These are phyloP conservation scores for Acanthamoeba polyphaga DNA, from an alignment of 208 protist species.

Conservation along the genomic window DNA sequence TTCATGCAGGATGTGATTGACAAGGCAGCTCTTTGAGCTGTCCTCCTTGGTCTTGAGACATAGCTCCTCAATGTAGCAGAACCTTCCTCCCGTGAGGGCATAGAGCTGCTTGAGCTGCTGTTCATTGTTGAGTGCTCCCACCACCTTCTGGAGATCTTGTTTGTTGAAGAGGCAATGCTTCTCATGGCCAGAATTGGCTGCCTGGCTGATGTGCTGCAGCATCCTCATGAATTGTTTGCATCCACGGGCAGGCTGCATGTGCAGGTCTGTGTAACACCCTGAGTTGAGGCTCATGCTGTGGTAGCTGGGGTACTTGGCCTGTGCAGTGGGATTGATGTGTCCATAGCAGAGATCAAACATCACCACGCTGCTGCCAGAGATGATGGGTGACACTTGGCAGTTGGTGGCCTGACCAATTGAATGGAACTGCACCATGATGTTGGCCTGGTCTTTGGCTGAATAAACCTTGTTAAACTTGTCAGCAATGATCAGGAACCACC, in stretches of 20 bases:
- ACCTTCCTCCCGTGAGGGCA: slow-evolving; percentile 35
- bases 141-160: neutral
- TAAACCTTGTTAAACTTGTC: too few relatives aligned
- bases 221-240: neutral
- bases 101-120: slow-evolving; percentile 41
- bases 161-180: slow-evolving; percentile 9
- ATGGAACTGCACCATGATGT: slow-evolving; percentile 27
- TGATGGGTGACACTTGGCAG: neutral
- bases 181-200: neutral
- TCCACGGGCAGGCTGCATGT: too few relatives aligned
- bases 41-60: neutral
- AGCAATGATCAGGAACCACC: slow-evolving; percentile 13
- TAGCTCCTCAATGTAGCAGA: slow-evolving; percentile 40
- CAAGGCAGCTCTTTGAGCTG: neutral
- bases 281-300: slow-evolving; percentile 12
- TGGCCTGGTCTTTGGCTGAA: neutral
- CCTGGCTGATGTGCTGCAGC: slow-evolving; percentile 6
- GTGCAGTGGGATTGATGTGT: neutral
- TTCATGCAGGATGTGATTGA: neutral
- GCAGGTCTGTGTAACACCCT: neutral
- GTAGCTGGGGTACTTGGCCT: slow-evolving; percentile 22
- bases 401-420: neutral
- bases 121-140: neutral
- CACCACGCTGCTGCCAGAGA: neutral
- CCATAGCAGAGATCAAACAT: slow-evolving; percentile 8